Evolutionary conservation across 352 stramenopile genomes (phyloP), one percentile per base, ranked within the genome.

Genomic region (Phytophthora cajani): DNA sequence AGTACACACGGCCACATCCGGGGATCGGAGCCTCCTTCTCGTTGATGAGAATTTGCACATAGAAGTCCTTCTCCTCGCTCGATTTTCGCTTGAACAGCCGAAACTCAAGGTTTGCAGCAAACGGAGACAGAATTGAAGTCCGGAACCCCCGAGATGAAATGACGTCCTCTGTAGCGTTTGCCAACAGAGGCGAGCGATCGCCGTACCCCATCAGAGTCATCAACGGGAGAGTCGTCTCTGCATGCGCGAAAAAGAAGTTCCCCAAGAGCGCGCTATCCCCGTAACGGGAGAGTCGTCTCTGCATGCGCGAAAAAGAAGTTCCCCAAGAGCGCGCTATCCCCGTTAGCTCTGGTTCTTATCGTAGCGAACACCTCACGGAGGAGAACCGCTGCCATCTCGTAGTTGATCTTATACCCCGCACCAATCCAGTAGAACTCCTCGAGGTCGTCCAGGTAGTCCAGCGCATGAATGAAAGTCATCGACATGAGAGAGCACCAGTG

Each of bases 281-380:
- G 5, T 40, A 90, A 63, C 1, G 82, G 82, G 5, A 89, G 67
- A 12, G 78, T 80, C 7, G 82, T 89, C 62, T 89, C 82, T 14
- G 82, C 82, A 59, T 89, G 82, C 0, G 80, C 80, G 33, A 90
- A 88, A 58, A 71, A 77, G 50, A 90, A 87, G 36, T 74, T 77
- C 1, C 80, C 82, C 21, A 57, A 47, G 8, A 78, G 51, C 0
- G 32, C 30, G 8, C 19, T 77, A 10, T 36, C 52, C 0, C 59
- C 67, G 5, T 40, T 54, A 1, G 36, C 32, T 38, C 27, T 60
- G 7, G 44, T 62, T 42, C 33, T 27, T 61, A 90, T 87, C 21
- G 53, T 75, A 16, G 23, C 9, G 23, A 80, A 77, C 3, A 88
- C 64, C 27, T 84, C 60, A 5, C 66, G 66, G 1, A 90, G 54